phyloP scores from a whole-genome alignment of 441 rosid genomes.

The Raphanus hybrid region DNA sequence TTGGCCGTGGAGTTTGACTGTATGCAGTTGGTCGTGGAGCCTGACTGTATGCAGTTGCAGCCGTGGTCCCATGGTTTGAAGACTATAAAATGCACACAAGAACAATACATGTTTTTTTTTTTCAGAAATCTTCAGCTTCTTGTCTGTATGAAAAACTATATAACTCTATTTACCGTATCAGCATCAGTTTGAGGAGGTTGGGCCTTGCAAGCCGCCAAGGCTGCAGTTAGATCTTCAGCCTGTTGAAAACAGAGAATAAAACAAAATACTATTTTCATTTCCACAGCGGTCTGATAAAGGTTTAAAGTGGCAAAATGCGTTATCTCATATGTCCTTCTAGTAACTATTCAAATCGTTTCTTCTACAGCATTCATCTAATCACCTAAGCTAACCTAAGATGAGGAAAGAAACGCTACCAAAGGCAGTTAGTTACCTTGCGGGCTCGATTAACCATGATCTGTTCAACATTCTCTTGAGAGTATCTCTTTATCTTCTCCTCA shows the following conservation, averaged over 20 bases:
- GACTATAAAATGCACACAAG: slow-evolving; percentile 38
- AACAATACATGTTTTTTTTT: background rate
- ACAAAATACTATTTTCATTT: too few relatives aligned
- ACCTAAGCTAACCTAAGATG: background rate
- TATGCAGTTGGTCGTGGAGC: slow-evolving; percentile 65
- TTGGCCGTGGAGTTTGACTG: slow-evolving; percentile 73
- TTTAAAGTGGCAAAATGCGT: too few relatives aligned
- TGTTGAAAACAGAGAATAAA: slow-evolving; percentile 33
- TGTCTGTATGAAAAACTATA: background rate
- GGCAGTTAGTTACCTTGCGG: slow-evolving; percentile 60
- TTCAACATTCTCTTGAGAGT: slow-evolving; percentile 84
- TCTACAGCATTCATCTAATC: background rate
- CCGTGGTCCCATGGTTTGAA: slow-evolving; percentile 53
- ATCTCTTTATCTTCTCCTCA: slow-evolving; percentile 70
- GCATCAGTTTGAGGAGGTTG: slow-evolving; percentile 52
- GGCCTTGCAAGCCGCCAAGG: slow-evolving; percentile 83
- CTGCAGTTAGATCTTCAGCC: slow-evolving; percentile 93
- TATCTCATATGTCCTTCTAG: too few relatives aligned
- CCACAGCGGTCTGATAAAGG: too few relatives aligned
- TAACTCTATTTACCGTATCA: slow-evolving; percentile 58
- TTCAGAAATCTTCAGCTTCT: slow-evolving; percentile 3
- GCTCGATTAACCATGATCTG: slow-evolving; percentile 86
- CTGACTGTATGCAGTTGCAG: slow-evolving; percentile 68
- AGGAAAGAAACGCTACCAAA: background rate
- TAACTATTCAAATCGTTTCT: background rate